These are phyloP conservation scores for Pichia sporocuriosa DNA, from an alignment of 805 yeast species.

Conservation along the genomic window DNA sequence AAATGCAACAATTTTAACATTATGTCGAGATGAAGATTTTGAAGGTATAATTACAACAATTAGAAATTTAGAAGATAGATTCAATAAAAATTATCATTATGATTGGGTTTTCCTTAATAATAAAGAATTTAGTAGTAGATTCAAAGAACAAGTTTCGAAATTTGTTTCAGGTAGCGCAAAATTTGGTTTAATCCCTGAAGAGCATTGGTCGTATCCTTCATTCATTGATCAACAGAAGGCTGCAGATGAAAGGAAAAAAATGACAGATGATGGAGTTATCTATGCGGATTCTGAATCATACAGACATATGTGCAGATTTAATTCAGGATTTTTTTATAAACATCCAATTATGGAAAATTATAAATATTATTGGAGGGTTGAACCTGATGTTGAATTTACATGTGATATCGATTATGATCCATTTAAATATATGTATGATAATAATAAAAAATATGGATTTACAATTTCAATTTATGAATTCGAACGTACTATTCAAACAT, in stretches of 20 bases:
- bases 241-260: constrained; percentile 47
- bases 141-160: constrained; percentile 45
- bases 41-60: constrained; percentile 54
- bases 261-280: constrained; percentile 37
- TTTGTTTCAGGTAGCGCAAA: constrained; percentile 61
- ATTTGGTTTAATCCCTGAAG: constrained; percentile 66
- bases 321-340: constrained; percentile 48
- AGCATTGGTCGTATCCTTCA: constrained; percentile 84
- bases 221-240: constrained; percentile 74
- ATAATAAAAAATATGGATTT: constrained; percentile 59
- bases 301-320: constrained; percentile 43
- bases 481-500: constrained; percentile 43
- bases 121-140: constrained; percentile 64
- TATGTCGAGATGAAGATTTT: constrained; percentile 66
- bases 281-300: constrained; percentile 37
- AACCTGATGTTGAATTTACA: constrained; percentile 54
- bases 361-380: constrained; percentile 72
- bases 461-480: constrained; percentile 61
- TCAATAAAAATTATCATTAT: constrained; percentile 68
- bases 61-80: constrained; percentile 68
- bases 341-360: constrained; percentile 53
- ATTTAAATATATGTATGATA: constrained; percentile 49
- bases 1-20: constrained; percentile 51
- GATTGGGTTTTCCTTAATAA: constrained; percentile 94
- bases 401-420: constrained; percentile 63